phyloP scores from a whole-genome alignment of 2,329 filamentous ascomycete genomes.

The Exophiala phaeomuriformis region DNA sequence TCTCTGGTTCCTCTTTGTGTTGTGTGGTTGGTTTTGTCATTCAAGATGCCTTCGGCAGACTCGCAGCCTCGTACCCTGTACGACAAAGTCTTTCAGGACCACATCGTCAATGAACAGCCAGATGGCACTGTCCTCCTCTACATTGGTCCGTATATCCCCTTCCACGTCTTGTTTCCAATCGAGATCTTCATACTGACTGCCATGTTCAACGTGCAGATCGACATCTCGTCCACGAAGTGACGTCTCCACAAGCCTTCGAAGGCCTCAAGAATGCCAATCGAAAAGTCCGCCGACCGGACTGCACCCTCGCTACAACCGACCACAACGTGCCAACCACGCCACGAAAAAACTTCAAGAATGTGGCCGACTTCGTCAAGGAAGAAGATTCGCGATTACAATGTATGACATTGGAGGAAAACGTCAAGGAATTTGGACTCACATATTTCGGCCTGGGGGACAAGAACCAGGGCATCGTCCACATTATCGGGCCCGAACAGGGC shows the following conservation, averaged over 20 bases:
- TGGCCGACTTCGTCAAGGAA: constrained; percentile 88
- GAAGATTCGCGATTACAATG: constrained; percentile 90
- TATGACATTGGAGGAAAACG: constrained; percentile 92
- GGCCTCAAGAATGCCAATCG: constrained; percentile 83
- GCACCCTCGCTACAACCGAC: constrained; percentile 92
- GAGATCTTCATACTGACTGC: constrained; percentile 23
- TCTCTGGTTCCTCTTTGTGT: neutral
- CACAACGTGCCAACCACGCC: constrained; percentile 95
- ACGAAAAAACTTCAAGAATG: constrained; percentile 87
- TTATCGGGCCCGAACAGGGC: constrained; percentile 96
- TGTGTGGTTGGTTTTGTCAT: neutral
- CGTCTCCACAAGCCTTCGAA: constrained; percentile 98
- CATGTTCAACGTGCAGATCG: constrained; percentile 52
- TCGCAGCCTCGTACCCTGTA: constrained; percentile 76
- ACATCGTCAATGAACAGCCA: constrained; percentile 90
- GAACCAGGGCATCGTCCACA: constrained; percentile 95
- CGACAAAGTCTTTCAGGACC: constrained; percentile 93
- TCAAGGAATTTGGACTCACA: constrained; percentile 91
- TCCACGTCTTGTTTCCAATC: neutral
- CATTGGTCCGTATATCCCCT: constrained; percentile 58
- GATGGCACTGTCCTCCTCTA: constrained; percentile 90
- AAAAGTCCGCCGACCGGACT: constrained; percentile 85
- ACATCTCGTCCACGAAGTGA: constrained; percentile 97
- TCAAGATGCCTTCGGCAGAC: constrained; percentile 68
- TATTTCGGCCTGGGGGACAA: constrained; percentile 96